phyloP scores from a whole-genome alignment of 176 grass and related monocot genomes.

The Themeda triandra region DNA sequence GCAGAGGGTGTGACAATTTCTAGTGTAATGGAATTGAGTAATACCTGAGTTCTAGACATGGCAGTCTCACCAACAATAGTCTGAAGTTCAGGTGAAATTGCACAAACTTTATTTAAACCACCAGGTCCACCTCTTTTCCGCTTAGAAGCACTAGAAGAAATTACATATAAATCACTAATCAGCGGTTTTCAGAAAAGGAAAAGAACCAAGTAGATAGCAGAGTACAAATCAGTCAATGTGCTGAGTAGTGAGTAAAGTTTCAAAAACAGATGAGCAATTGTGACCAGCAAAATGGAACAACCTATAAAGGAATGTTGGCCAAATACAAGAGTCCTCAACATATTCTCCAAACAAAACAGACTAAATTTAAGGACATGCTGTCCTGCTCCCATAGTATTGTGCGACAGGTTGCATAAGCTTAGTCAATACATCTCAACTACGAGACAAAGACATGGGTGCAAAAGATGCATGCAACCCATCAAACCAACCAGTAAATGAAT shows the following conservation, averaged over 20 bases:
- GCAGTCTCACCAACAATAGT: conserved; percentile 85
- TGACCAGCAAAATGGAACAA: background rate
- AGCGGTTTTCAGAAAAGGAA: background rate
- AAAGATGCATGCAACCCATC: background rate
- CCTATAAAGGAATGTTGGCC: background rate
- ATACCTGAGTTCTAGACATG: conserved; percentile 98
- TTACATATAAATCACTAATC: conserved; percentile 18
- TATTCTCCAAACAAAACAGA: background rate
- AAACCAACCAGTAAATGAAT: background rate
- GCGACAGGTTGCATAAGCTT: background rate
- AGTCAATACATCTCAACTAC: background rate
- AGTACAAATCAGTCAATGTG: background rate
- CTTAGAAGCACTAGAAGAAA: conserved; percentile 48
- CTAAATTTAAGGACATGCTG: background rate
- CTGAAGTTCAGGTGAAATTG: conserved; percentile 96
- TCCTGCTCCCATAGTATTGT: background rate
- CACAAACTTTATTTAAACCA: conserved; percentile 94
- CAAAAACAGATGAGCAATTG: background rate
- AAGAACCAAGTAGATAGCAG: background rate
- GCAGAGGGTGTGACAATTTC: background rate
- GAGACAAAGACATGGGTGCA: background rate
- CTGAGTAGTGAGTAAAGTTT: conserved; percentile 12
- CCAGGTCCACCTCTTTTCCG: conserved; percentile 89
- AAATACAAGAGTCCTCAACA: background rate
- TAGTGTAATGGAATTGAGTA: background rate